These are phyloP conservation scores for Lipomyces lipofer DNA, from an alignment of 805 yeast species.

Conservation along the genomic window DNA sequence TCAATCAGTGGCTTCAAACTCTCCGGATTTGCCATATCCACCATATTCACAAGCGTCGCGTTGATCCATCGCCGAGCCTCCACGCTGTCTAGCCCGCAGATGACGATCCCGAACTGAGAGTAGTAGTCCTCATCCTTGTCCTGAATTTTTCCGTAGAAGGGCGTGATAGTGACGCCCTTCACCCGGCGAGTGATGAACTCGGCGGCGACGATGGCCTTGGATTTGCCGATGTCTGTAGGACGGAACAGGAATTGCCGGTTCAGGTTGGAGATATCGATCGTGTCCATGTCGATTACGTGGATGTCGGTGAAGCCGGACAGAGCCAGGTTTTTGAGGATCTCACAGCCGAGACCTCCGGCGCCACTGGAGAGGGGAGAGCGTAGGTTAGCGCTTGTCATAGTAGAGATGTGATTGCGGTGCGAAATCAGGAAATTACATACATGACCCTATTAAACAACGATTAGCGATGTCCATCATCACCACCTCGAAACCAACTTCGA, in stretches of 20 bases:
- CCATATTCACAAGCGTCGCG: constrained; percentile 61
- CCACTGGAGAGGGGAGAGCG: constrained; percentile 58
- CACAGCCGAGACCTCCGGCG: constrained; percentile 86
- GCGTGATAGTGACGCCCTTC: constrained; percentile 38
- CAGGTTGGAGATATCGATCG: constrained; percentile 72
- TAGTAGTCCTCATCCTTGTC: constrained; percentile 65
- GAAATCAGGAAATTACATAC: background rate
- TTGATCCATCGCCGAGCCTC: constrained; percentile 93
- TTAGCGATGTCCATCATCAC: too few relatives aligned
- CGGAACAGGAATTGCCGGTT: constrained; percentile 76
- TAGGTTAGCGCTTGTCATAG: background rate
- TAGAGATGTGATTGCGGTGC: too few relatives aligned
- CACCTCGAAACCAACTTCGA: too few relatives aligned
- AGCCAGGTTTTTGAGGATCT: constrained; percentile 70
- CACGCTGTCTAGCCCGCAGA: constrained; percentile 87
- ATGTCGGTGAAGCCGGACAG: constrained; percentile 65
- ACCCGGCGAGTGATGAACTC: constrained; percentile 51
- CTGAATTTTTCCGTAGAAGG: constrained; percentile 62
- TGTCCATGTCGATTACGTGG: constrained; percentile 79
- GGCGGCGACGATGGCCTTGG: constrained; percentile 70
- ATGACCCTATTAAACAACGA: constrained; percentile 7
- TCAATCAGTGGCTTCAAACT: constrained; percentile 71
- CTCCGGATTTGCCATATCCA: constrained; percentile 51
- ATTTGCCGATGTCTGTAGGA: constrained; percentile 56
- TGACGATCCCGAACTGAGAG: constrained; percentile 63